A percentile compares a stretch with the other conserved stretches of the same genome.
These are phyloP conservation scores for Trebouxia sp. DNA, from an alignment of 139 green algal species.

Conservation along the genomic window DNA sequence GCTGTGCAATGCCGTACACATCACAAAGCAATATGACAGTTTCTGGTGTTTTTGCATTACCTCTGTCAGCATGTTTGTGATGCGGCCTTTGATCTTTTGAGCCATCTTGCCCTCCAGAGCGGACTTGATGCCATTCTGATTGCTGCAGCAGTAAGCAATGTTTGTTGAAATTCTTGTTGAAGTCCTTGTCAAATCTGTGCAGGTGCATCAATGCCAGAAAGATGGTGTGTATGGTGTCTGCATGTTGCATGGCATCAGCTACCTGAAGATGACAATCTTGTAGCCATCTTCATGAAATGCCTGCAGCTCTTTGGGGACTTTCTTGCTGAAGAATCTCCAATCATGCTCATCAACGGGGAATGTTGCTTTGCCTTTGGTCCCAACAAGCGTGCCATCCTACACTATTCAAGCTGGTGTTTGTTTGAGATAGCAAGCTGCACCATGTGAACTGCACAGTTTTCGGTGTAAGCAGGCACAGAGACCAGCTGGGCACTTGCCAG, in stretches of 20 bases:
- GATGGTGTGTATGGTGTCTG: background rate
- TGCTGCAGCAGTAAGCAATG: slow-evolving; percentile 50
- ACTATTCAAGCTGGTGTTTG: background rate
- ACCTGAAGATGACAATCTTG: slow-evolving; percentile 77
- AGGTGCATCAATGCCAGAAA: background rate
- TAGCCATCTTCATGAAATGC: slow-evolving; percentile 53
- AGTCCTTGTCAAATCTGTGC: background rate
- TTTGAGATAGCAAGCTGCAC: background rate
- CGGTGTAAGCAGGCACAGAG: background rate
- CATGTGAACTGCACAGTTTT: background rate
- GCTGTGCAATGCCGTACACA: background rate
- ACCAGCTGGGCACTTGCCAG: slow-evolving; percentile 43
- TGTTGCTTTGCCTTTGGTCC: slow-evolving; percentile 44
- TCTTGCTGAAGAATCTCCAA: slow-evolving; percentile 67
- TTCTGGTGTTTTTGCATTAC: slow-evolving; percentile 20
- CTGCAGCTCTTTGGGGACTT: slow-evolving; percentile 47
- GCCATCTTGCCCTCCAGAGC: slow-evolving; percentile 58
- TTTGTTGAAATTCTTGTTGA: background rate
- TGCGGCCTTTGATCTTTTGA: slow-evolving; percentile 52
- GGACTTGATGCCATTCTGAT: slow-evolving; percentile 71
- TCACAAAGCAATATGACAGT: background rate
- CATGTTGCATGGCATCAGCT: background rate
- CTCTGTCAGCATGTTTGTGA: slow-evolving; percentile 49
- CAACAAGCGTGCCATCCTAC: slow-evolving; percentile 77
- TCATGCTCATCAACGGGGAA: slow-evolving; percentile 54